These are phyloP conservation scores for Gymnopus androsaceus DNA, from an alignment of 1,284 basidiomycete species.

Conservation along the genomic window DNA sequence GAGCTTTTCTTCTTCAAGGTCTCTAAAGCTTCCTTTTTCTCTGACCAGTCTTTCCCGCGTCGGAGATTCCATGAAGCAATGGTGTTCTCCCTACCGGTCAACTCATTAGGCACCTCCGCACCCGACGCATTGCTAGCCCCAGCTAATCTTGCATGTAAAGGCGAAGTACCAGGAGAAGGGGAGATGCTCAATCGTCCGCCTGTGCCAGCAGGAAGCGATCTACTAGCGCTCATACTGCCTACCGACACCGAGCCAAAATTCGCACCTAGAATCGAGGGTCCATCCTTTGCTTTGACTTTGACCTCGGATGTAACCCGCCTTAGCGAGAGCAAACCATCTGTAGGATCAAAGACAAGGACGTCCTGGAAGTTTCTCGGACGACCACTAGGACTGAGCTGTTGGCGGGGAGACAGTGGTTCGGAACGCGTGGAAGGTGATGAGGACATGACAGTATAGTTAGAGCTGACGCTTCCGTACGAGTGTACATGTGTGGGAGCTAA, in stretches of 20 bases:
- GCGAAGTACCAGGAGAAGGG: constrained; percentile 22
- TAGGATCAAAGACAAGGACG: constrained; percentile 64
- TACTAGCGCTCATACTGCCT: constrained; percentile 34
- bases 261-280: constrained; percentile 6
- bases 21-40: constrained; percentile 36
- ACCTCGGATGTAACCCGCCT: constrained; percentile 53
- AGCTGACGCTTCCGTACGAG: constrained; percentile 18
- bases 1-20: neutral
- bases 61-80: constrained; percentile 72
- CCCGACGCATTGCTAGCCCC: too few species aligned
- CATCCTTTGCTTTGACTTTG: constrained; percentile 13
- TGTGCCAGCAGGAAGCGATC: constrained; percentile 38
- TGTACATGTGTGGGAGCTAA: constrained; percentile 16
- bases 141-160: constrained; percentile 35
- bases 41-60: constrained; percentile 53
- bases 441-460: constrained; percentile 28
- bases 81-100: constrained; percentile 53
- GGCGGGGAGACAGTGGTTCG: constrained; percentile 24
- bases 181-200: constrained; percentile 31
- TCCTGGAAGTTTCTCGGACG: constrained; percentile 57
- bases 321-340: constrained; percentile 57
- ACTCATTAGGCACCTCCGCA: constrained; percentile 38
- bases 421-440: constrained; percentile 28
- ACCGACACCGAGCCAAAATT: constrained; percentile 35
- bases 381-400: constrained; percentile 29